Evolutionary conservation across 805 yeast genomes (phyloP).

Genomic region (Candida orba): DNA sequence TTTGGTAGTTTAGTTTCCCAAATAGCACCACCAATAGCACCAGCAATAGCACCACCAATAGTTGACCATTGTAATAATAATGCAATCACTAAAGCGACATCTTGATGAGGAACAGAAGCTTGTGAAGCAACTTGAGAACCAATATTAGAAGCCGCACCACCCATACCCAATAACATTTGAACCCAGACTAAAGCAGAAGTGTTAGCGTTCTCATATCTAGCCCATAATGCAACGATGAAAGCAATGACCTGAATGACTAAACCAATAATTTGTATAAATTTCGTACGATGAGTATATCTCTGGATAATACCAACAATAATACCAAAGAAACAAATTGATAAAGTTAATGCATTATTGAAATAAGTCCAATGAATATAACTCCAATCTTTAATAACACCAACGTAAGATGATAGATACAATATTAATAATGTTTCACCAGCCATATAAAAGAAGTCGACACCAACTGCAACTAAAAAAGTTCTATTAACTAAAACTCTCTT

Average conservation of each 20-base stretch:
- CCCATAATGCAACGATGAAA: constrained; percentile 25
- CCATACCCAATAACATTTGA: constrained; percentile 32
- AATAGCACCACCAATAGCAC: constrained; percentile 34
- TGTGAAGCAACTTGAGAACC: constrained; percentile 32
- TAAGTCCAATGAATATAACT: constrained; percentile 30
- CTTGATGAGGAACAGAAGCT: constrained; percentile 36
- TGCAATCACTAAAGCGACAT: constrained; percentile 33
- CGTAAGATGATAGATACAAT: constrained; percentile 30
- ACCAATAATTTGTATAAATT: constrained; percentile 30
- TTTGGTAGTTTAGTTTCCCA: constrained; percentile 27
- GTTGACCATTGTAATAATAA: constrained; percentile 27
- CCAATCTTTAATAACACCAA: constrained; percentile 26
- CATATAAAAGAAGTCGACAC: constrained; percentile 27
- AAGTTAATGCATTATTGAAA: constrained; percentile 30
- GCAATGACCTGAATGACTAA: constrained; percentile 28
- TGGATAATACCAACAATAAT: constrained; percentile 29
- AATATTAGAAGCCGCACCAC: constrained; percentile 32
- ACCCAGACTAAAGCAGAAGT: constrained; percentile 25
- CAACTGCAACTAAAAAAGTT: constrained; percentile 29
- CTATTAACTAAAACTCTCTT: constrained; percentile 29
- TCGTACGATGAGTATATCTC: constrained; percentile 31
- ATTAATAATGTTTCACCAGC: constrained; percentile 25
- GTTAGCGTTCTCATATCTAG: constrained; percentile 16
- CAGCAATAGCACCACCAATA: constrained; percentile 34
- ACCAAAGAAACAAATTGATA: constrained; percentile 32